Base-by-base conservation (phyloP, 305 asterid genomes). In the Coffea humblotiana region DNA sequence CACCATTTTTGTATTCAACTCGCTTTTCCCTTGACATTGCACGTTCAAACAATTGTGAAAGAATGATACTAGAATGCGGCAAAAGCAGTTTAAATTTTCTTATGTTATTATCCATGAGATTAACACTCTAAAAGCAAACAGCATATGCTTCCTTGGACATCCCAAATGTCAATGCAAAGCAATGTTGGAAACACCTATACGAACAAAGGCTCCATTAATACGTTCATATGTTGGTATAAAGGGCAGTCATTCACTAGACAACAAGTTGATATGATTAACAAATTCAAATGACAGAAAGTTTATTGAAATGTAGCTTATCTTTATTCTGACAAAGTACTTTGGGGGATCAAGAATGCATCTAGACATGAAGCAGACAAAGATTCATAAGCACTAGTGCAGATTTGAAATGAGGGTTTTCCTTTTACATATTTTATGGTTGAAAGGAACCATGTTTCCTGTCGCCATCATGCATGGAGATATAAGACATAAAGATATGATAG, bases 311-410 rank as follows among this genome's bases (percentile, higher is more conserved):
- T 40, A 23, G 11, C 45, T 70, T 4, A 8, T 19, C 8, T 19
- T 70, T 43, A 18, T n/a, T 19, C 2, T 23, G 54, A 23, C 18
- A 23, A 70, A 40, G 54, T 71, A 45, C 58, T 23, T 3, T 37
- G 54, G 74, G 74, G 74, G 49, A 72, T 65, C 68, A 77, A 83
- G 84, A 79, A 63, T 85, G 90, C 63, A 89, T 72, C 88, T 84
- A 80, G 89, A 85, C 90, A n/a, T 60, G 51, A 74, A 82, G 27
- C 13, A 47, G 4, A 1, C 43, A 48, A 66, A 82, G 77, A 84
- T 88, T 82, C 91, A 76, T 74, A 66, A n/a, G 78, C 25, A 47
- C 72, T 25, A 47, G 2, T 32, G 32, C 73, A 56, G 79, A 75
- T 71, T 70, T 47, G 23, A 13, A 35, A 58, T 27, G 47, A n/a